Evolutionary conservation across 2,329 filamentous ascomycete species (phyloP).

Genomic region (Claviceps lovelessii): DNA sequence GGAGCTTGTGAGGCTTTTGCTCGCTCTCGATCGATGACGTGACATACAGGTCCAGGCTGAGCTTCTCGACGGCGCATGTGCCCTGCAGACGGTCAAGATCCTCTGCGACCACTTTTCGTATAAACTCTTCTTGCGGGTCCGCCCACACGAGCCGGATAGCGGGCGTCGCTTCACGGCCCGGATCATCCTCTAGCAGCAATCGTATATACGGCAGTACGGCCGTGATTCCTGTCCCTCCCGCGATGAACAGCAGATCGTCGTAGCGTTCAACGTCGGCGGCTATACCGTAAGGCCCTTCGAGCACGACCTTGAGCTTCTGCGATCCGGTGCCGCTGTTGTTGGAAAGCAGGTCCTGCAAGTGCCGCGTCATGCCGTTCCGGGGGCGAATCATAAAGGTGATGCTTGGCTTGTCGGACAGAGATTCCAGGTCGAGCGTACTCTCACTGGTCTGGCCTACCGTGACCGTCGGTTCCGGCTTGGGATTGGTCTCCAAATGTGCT

Average conservation of each 20-base stretch:
- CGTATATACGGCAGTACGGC: slow-evolving; percentile 19
- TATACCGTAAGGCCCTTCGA: neutral
- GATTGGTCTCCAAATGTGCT: neutral
- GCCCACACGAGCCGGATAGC: neutral
- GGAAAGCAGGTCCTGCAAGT: slow-evolving; percentile 13
- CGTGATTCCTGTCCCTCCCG: slow-evolving; percentile 24
- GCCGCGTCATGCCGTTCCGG: slow-evolving; percentile 21
- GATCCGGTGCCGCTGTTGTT: slow-evolving; percentile 8
- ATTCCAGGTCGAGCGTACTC: neutral
- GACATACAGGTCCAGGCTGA: neutral
- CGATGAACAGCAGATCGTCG: slow-evolving; percentile 16
- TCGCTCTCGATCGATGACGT: neutral
- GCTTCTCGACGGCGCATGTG: neutral
- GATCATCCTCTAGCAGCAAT: slow-evolving; percentile 8
- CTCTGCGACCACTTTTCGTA: neutral
- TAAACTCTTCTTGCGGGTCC: neutral
- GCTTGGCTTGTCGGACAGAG: slow-evolving; percentile 3
- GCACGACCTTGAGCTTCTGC: neutral
- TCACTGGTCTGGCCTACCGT: neutral
- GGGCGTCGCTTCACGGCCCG: neutral
- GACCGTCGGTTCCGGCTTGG: neutral
- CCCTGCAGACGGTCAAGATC: neutral
- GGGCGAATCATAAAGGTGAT: slow-evolving; percentile 24
- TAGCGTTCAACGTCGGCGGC: neutral
- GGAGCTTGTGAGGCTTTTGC: neutral